Evolutionary conservation across 805 yeast species (phyloP).

Genomic region (Candida nitratophila): DNA sequence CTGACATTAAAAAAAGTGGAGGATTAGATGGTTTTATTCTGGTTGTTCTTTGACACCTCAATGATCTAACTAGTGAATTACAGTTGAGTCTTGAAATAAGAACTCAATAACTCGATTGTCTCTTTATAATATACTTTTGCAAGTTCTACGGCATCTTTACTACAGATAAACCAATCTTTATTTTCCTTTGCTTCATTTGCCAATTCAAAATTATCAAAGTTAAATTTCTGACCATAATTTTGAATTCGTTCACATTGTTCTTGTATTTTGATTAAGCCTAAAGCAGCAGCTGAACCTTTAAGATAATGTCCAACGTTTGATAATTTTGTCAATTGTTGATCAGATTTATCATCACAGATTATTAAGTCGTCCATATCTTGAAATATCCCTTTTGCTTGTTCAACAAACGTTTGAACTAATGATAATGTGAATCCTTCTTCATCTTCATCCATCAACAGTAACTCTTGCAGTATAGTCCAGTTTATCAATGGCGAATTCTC

Average conservation of each 20-base stretch:
- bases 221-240: slow-evolving; percentile 61
- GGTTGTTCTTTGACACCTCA: no score
- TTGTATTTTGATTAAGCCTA: slow-evolving; percentile 78
- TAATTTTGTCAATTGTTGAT: slow-evolving; percentile 46
- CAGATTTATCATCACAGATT: slow-evolving; percentile 21
- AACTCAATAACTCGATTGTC: slow-evolving; percentile 44
- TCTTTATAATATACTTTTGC: slow-evolving; percentile 45
- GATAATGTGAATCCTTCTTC: slow-evolving; percentile 83
- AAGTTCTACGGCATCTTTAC: slow-evolving; percentile 44
- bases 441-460: slow-evolving; percentile 93
- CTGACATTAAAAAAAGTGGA: no score
- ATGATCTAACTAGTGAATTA: slow-evolving; percentile 5
- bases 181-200: slow-evolving; percentile 26
- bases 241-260: slow-evolving; percentile 90
- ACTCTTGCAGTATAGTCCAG: slow-evolving; percentile 83
- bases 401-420: slow-evolving; percentile 76
- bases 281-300: slow-evolving; percentile 92
- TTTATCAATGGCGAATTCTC: slow-evolving; percentile 64
- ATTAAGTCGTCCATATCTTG: slow-evolving; percentile 58
- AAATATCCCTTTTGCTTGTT: slow-evolving; percentile 81
- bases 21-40: no score
- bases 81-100: slow-evolving; percentile 37
- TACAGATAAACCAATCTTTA: slow-evolving; percentile 31
- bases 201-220: slow-evolving; percentile 16
- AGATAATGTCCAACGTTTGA: slow-evolving; percentile 84